phyloP scores from a whole-genome alignment of 306 rosid species.

The Phaseolus lunatus region DNA sequence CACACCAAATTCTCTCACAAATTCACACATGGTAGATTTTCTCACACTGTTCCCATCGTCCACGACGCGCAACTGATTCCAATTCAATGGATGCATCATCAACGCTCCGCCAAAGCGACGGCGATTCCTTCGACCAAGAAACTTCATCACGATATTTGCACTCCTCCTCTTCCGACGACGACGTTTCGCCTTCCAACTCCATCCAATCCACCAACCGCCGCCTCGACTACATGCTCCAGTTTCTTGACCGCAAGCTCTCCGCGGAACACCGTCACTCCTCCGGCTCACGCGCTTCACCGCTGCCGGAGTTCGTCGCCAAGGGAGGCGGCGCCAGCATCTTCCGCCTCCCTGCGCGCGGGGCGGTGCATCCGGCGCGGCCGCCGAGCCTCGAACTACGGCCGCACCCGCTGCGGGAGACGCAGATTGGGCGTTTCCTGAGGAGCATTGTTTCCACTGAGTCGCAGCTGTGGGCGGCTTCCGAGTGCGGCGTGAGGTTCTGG shows the following conservation, averaged over 20 bases:
- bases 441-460: conserved; percentile 61
- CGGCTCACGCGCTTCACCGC: conserved; percentile 38
- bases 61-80: neutral
- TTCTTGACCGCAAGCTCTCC: conserved; percentile 85
- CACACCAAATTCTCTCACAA: conserved; percentile 9
- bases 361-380: conserved; percentile 82
- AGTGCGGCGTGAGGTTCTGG: conserved; percentile 78
- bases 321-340: conserved; percentile 81
- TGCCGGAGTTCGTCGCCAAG: conserved; percentile 75
- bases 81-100: conserved; percentile 40
- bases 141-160: conserved; percentile 27
- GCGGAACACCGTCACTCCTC: conserved; percentile 18
- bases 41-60: neutral
- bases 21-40: conserved; percentile 31
- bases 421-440: conserved; percentile 78
- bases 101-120: conserved; percentile 34
- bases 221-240: conserved; percentile 87
- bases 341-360: conserved; percentile 65
- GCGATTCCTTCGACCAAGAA: conserved; percentile 24
- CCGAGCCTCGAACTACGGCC: conserved; percentile 82
- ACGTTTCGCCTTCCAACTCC: conserved; percentile 54
- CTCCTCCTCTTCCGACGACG: conserved; percentile 57
- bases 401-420: conserved; percentile 89
- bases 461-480: conserved; percentile 82
- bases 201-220: conserved; percentile 80